Evolutionary conservation across 768 basidiomycete genomes (phyloP), one percentile per base, ranked within the genome.

Genomic region (Erythrobasidium yunnanense): DNA sequence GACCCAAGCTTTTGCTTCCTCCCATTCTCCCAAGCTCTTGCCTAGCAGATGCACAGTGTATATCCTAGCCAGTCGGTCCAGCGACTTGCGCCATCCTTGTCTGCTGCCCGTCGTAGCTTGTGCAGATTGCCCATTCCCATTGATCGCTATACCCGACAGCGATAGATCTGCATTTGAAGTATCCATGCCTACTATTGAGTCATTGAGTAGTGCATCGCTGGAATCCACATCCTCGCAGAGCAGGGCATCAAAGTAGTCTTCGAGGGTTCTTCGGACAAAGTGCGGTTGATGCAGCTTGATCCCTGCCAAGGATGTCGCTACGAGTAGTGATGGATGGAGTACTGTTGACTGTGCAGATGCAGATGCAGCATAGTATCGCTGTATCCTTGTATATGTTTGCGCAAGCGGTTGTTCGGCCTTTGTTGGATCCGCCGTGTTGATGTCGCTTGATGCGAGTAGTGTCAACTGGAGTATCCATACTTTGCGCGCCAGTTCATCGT

Each of bases 391-490:
- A 51, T 13, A 47, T n/a, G 23, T 22, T 18, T 49, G 32, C 47
- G 46, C 27, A 7, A 63, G 49, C 32, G 29, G 45, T 23, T 29
- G 15, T 25, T 51, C 60, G 7, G 27, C 35, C 52, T 49, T 7
- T 27, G 30, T 20, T 22, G 57, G 34, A 47, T 46, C 35, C 20
- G 38, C 7, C 18, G 18, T 23, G 22, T 42, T 23, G 23, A 30
- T 23, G 25, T 38, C 17, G 29, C 22, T 35, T 11, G 57, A 60
- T 15, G 60, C 60, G 2, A 35, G 22, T n/a, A 63, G 38, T 29
- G 60, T 63, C 25, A 63, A 29, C n/a, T 63, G 8, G 6, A 63
- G 60, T 3, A 63, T 63, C 46, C 49, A 63, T 30, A 63, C 35
- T 51, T 49, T 63, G 46, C 60, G 46, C 2, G 33, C 49, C 6